phyloP scores from a whole-genome alignment of 2,329 filamentous ascomycete genomes.

The Pseudogymnoascus sp. region DNA sequence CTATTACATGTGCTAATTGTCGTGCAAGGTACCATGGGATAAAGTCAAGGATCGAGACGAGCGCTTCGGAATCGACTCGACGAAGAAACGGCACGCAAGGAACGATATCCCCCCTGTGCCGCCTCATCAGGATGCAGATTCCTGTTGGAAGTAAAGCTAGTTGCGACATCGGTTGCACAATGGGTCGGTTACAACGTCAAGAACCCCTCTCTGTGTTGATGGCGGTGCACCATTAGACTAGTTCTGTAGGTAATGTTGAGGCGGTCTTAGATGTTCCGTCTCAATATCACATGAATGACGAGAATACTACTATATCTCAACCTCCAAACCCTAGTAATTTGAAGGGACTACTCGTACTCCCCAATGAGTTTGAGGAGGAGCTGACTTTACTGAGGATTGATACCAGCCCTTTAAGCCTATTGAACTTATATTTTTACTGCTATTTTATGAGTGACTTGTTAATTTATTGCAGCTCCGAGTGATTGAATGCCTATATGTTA shows the following conservation, averaged over 20 bases:
- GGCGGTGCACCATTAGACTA: background rate
- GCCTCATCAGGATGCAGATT: constrained; percentile 40
- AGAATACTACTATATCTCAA: background rate
- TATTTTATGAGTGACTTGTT: too few relatives aligned
- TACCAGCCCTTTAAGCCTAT: background rate
- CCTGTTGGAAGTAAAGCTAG: constrained; percentile 35
- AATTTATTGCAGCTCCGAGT: too few relatives aligned
- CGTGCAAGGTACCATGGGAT: constrained; percentile 28
- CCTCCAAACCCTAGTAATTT: background rate
- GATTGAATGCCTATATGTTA: too few relatives aligned
- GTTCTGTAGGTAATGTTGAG: background rate
- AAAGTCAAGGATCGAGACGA: constrained; percentile 43
- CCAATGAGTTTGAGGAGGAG: too few relatives aligned
- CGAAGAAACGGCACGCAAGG: constrained; percentile 46
- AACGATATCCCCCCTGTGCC: constrained; percentile 43
- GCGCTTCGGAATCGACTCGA: constrained; percentile 45
- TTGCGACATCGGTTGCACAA: background rate
- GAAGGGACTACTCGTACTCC: background rate
- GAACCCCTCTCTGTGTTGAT: background rate
- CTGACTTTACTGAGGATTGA: background rate
- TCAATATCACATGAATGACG: background rate
- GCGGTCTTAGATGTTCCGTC: background rate
- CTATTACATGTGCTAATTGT: constrained; percentile 20
- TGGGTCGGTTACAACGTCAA: background rate
- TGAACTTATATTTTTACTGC: too few relatives aligned